Percentiles rank a stretch among this genome's conserved stretches.
Conservation (phyloP, 2,329 filamentous ascomycete species). For the Albophoma yamanashiensis region DNA sequence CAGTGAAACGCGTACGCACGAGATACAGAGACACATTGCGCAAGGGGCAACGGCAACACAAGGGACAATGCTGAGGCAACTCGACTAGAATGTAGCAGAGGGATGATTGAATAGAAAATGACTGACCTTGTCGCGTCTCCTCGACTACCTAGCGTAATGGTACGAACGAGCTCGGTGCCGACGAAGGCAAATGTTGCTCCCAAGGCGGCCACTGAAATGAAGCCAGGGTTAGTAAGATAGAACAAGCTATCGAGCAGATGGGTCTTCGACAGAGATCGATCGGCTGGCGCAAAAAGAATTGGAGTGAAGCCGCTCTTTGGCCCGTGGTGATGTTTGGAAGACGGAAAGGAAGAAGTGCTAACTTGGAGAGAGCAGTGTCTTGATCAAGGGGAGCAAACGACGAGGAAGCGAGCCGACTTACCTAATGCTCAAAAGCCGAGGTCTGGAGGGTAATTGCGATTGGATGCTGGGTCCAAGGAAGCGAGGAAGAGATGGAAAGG, state of each 20-base stretch:
- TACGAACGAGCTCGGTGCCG: conserved; percentile 17
- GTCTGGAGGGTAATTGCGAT: conserved; percentile 10
- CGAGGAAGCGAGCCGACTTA: conserved; percentile 8
- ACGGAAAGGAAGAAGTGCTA: conserved; percentile 7
- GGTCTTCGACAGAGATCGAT: conserved; percentile 22
- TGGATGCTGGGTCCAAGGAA: conserved; percentile 6
- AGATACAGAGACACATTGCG: background rate
- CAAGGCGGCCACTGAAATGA: conserved; percentile 37
- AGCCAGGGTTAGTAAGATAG: conserved; percentile 50
- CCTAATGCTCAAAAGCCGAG: conserved; percentile 6
- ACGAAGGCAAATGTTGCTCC: conserved; percentile 34
- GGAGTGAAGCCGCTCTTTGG: conserved; percentile 31
- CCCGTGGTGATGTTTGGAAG: conserved; percentile 35
- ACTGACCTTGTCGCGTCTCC: conserved; percentile 17
- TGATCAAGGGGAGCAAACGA: background rate
- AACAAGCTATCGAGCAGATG: conserved; percentile 50
- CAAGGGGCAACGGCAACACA: background rate
- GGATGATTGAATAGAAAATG: background rate
- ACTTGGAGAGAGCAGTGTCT: background rate
- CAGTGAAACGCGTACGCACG: background rate
- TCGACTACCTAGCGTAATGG: conserved; percentile 18
- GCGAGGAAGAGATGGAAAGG: conserved; percentile 7
- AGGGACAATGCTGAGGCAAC: background rate
- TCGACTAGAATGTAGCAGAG: background rate
- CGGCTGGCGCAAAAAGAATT: conserved; percentile 9